phyloP scores from a whole-genome alignment of 1,284 basidiomycete species.

The Anthracocystis setariae region DNA sequence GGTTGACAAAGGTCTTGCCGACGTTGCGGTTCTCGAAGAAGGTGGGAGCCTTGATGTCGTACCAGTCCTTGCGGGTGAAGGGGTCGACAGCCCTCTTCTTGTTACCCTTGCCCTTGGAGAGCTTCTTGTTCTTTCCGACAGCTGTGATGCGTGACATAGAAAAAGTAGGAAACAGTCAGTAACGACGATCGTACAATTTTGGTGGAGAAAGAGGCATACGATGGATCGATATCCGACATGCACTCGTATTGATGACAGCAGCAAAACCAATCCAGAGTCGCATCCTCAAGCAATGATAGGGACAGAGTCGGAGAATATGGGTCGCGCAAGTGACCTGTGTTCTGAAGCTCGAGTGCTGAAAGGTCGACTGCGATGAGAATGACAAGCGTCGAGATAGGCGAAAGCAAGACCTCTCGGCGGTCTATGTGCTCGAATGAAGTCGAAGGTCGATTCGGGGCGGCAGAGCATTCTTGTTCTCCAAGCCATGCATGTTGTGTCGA shows the following conservation, averaged over 20 bases:
- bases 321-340: too few relatives aligned
- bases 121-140: constrained; percentile 88
- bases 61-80: constrained; percentile 99
- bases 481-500: too few relatives aligned
- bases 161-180: constrained; percentile 7
- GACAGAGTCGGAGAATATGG: not conserved
- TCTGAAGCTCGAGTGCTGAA: not conserved
- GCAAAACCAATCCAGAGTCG: constrained; percentile 11
- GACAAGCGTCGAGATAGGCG: too few relatives aligned
- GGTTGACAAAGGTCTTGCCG: constrained; percentile 98
- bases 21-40: constrained; percentile 97
- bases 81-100: constrained; percentile 98
- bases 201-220: not conserved
- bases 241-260: not conserved
- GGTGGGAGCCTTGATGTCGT: constrained; percentile 98
- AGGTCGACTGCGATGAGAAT: too few relatives aligned
- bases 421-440: too few relatives aligned
- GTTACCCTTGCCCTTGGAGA: constrained; percentile 99
- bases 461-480: too few relatives aligned
- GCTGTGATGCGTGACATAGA: constrained; percentile 35
- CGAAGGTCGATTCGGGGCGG: not conserved
- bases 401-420: too few relatives aligned
- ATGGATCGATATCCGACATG: not conserved
- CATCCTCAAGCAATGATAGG: not conserved
- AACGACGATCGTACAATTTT: not conserved